Evolutionary conservation across 345 rosid genomes (phyloP).

Genomic region (Tarenaya hassleriana): DNA sequence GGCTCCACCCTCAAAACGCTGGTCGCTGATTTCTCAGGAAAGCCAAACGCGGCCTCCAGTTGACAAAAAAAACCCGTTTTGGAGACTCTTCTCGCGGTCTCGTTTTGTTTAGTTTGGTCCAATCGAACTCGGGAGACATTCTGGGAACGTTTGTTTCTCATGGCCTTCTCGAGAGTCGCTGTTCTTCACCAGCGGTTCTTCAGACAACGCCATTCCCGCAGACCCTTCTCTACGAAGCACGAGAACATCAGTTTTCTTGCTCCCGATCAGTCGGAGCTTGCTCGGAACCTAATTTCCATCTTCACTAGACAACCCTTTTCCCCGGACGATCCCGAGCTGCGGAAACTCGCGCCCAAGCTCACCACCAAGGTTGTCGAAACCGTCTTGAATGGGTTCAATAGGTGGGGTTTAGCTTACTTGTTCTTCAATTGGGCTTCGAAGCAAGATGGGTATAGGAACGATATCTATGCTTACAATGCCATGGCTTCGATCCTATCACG

Average conservation of each 20-base stretch:
- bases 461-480: constrained; percentile 66
- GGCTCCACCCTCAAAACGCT: not conserved
- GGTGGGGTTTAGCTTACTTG: constrained; percentile 46
- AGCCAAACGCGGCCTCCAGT: constrained; percentile 13
- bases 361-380: constrained; percentile 57
- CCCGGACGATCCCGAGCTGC: constrained; percentile 41
- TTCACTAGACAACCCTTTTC: constrained; percentile 50
- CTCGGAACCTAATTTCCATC: constrained; percentile 38
- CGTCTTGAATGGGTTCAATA: constrained; percentile 42
- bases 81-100: not conserved
- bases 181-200: constrained; percentile 24
- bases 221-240: constrained; percentile 23
- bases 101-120: constrained; percentile 20
- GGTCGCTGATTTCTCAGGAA: not conserved
- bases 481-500: constrained; percentile 81
- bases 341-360: constrained; percentile 44
- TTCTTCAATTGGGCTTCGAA: constrained; percentile 71
- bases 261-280: constrained; percentile 28
- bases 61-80: constrained; percentile 13
- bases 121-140: too few species aligned
- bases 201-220: constrained; percentile 21
- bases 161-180: constrained; percentile 29
- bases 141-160: not conserved
- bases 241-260: constrained; percentile 23
- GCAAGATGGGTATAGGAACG: constrained; percentile 56